A percentile compares a stretch with the other conserved stretches of the same genome.
These are phyloP conservation scores for Acanthamoeba polyphaga DNA, from an alignment of 208 protist genomes.

Conservation along the genomic window DNA sequence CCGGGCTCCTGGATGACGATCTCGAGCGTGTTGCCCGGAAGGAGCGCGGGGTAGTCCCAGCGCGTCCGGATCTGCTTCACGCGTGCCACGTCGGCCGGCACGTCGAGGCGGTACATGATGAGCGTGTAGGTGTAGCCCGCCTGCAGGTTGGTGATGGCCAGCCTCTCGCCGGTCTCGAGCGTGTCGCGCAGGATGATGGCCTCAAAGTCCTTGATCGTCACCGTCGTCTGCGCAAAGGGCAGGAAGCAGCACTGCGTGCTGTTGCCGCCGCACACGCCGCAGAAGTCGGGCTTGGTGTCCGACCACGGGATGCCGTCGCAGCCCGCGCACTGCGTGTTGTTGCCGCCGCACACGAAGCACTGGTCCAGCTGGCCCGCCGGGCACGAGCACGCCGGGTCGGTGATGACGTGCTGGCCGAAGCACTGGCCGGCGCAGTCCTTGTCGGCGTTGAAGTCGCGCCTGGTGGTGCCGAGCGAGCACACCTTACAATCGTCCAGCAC, in stretches of 20 bases:
- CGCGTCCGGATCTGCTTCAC: conserved; percentile 65
- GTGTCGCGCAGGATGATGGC: conserved; percentile 25
- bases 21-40: not conserved
- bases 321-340: conserved; percentile 62
- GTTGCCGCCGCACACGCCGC: conserved; percentile 74
- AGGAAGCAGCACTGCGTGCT: conserved; percentile 62
- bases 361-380: conserved; percentile 35
- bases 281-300: not conserved
- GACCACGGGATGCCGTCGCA: conserved; percentile 61
- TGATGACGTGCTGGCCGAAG: conserved; percentile 41
- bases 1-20: conserved; percentile 48
- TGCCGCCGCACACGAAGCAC: conserved; percentile 54
- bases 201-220: conserved; percentile 47
- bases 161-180: conserved; percentile 55
- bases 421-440: conserved; percentile 39
- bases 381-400: conserved; percentile 55
- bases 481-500: conserved; percentile 19
- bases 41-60: conserved; percentile 31
- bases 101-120: conserved; percentile 64
- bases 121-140: not conserved
- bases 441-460: conserved; percentile 48
- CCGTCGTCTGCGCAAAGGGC: conserved; percentile 51
- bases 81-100: conserved; percentile 53
- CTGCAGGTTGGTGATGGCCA: conserved; percentile 47
- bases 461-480: conserved; percentile 36